These are phyloP conservation scores for Solanum chacoense DNA, from an alignment of 305 asterid species.

Conservation along the genomic window DNA sequence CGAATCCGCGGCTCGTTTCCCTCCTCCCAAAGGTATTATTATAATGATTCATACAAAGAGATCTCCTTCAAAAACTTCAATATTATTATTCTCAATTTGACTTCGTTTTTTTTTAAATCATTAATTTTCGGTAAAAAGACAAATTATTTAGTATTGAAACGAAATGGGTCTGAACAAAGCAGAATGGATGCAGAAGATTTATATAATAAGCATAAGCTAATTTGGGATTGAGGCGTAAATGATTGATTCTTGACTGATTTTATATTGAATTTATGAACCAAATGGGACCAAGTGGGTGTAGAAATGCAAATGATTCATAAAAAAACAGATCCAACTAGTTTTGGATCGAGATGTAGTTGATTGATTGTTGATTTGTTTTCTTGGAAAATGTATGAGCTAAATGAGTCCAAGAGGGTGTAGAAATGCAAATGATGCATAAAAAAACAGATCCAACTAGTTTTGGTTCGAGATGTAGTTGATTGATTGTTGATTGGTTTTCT, in stretches of 20 bases:
- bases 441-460: neutral
- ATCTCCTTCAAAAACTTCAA: neutral
- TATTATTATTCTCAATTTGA: neutral
- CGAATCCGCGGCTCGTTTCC: conserved; percentile 34
- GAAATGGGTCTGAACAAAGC: neutral
- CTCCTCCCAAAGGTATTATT: conserved; percentile 54
- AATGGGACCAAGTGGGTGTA: neutral
- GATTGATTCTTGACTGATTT: neutral
- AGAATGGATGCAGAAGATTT: neutral
- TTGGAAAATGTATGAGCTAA: neutral
- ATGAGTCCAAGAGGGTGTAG: neutral
- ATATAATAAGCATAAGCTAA: neutral
- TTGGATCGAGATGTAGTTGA: neutral
- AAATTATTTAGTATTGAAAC: neutral
- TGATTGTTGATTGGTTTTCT: neutral
- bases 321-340: neutral
- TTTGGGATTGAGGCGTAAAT: neutral
- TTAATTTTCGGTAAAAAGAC: neutral
- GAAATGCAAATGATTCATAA: neutral
- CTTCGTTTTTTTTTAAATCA: neutral
- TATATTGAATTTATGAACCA: neutral
- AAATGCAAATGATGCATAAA: neutral
- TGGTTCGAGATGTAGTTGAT: neutral
- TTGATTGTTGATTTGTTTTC: neutral
- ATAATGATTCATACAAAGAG: neutral